Base-by-base conservation (phyloP, 208 protist genomes). In the Leishmania arabica region DNA sequence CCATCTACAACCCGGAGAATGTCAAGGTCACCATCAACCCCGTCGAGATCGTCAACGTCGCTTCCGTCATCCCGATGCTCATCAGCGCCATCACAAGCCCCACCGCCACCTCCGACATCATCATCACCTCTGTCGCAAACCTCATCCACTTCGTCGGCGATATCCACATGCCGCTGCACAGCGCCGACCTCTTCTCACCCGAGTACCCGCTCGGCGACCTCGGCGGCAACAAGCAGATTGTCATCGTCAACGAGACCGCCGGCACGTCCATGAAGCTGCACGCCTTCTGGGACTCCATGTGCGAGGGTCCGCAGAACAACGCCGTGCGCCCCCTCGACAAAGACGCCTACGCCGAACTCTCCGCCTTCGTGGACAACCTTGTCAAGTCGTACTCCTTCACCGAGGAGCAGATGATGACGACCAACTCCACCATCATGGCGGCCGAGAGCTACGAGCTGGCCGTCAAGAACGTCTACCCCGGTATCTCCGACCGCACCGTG, bases 121-220 rank as follows among this genome's bases (percentile, higher is more conserved):
- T 75, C 70, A 49, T 27, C 70, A 58, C 47, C 24, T 75, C 88
- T 8, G 53, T 94, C 19, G 85, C 78, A 24, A 88, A 94, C 84
- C 77, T 92, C 40, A 73, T 91, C 69, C 90, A 94, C 85, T 91
- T 87, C 77, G 83, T 87, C 69, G 90, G 89, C 58, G 90, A 94
- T 87, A 24, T 75, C 47, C 70, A 75, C 70, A 75, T 75, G 70
- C 70, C 70, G 47, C 70, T 75, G 70, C 70, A 94, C 86, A 71
- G 79, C 79, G 73, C 84, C 24, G 69, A 78, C 37, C 69, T 90
- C 79, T 87, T 91, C 77, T 89, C 81, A 31, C 27, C 79, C 42
- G 77, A 49, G 40, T 91, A 89, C 78, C 86, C 88, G 45, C 49
- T 78, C 11, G 89, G 90, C 13, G 90, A 94, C 79, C 11, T 49